phyloP scores from a whole-genome alignment of 1,284 basidiomycete species.

The Austroboletus novae-zelandiae region DNA sequence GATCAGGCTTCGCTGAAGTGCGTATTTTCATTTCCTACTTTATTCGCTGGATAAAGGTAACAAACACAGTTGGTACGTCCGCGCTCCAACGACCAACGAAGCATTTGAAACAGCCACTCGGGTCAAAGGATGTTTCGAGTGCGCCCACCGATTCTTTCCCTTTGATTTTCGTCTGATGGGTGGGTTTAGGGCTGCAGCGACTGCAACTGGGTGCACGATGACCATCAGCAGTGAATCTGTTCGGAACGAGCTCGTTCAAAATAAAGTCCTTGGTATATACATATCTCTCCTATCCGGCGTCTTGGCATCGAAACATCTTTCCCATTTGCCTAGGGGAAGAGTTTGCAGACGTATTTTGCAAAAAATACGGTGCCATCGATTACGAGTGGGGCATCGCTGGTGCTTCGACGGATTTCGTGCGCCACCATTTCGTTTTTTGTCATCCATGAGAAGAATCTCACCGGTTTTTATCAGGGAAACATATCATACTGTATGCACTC shows the following conservation, averaged over 20 bases:
- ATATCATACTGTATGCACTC: slow-evolving; percentile 14
- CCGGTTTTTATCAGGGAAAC: slow-evolving; percentile 13
- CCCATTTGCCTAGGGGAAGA: slow-evolving; percentile 45
- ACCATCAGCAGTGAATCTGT: slow-evolving; percentile 42
- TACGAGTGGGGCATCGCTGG: slow-evolving; percentile 35
- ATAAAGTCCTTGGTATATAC: slow-evolving; percentile 53
- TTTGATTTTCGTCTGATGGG: background rate
- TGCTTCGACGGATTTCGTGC: background rate
- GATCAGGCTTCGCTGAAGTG: slow-evolving; percentile 68
- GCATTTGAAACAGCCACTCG: slow-evolving; percentile 52
- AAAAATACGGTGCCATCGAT: slow-evolving; percentile 52
- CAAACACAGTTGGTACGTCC: slow-evolving; percentile 55
- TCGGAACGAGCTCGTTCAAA: slow-evolving; percentile 64
- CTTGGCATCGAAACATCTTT: too few species aligned
- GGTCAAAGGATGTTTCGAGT: slow-evolving; percentile 74
- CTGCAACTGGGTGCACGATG: slow-evolving; percentile 66
- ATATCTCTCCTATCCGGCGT: background rate
- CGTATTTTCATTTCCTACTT: slow-evolving; percentile 12
- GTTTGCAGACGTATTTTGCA: slow-evolving; percentile 50
- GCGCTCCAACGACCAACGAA: slow-evolving; percentile 65
- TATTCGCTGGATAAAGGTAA: background rate
- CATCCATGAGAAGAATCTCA: background rate
- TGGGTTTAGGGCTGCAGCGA: slow-evolving; percentile 13
- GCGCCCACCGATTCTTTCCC: slow-evolving; percentile 21
- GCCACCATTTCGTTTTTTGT: background rate